These are phyloP conservation scores for Taiozyma onychis DNA, from an alignment of 1,139 yeast genomes.

Conservation along the genomic window DNA sequence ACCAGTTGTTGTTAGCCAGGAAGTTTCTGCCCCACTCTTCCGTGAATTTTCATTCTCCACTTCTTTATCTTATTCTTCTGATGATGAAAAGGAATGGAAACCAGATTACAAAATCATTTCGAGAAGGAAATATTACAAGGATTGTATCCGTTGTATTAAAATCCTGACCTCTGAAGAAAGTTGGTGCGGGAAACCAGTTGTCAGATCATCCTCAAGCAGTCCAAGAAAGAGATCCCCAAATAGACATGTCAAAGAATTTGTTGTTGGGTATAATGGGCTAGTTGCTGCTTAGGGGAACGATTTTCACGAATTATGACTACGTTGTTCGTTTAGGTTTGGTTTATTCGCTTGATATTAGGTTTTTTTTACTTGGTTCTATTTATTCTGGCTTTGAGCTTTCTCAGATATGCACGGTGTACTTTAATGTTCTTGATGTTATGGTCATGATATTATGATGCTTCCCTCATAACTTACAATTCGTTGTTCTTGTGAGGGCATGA, in stretches of 20 bases:
- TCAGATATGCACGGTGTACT: neutral
- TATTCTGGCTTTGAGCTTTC: neutral
- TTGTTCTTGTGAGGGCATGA: neutral
- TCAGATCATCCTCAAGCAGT: slow-evolving; percentile 33
- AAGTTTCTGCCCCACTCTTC: neutral
- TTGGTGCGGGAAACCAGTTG: slow-evolving; percentile 47
- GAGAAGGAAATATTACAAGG: slow-evolving; percentile 42
- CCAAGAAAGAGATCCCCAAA: slow-evolving; percentile 2
- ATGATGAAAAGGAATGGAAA: slow-evolving; percentile 37
- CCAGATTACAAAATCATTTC: slow-evolving; percentile 39
- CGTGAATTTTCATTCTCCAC: slow-evolving; percentile 5
- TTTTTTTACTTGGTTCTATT: neutral
- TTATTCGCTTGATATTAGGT: neutral
- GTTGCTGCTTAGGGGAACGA: neutral
- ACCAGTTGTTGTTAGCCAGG: neutral
- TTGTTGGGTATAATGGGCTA: slow-evolving; percentile 18
- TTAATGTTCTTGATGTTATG: neutral
- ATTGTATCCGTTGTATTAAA: slow-evolving; percentile 53
- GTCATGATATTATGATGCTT: neutral
- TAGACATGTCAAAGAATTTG: slow-evolving; percentile 11
- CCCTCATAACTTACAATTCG: neutral
- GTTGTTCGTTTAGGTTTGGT: neutral
- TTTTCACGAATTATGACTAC: neutral
- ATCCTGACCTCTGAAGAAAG: slow-evolving; percentile 47
- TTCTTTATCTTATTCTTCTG: neutral